A percentile compares a stretch with the other conserved stretches of the same genome.
Evolutionary conservation across 2,329 filamentous ascomycete genomes (phyloP).

Genomic region (Pseudogymnoascus sp.): DNA sequence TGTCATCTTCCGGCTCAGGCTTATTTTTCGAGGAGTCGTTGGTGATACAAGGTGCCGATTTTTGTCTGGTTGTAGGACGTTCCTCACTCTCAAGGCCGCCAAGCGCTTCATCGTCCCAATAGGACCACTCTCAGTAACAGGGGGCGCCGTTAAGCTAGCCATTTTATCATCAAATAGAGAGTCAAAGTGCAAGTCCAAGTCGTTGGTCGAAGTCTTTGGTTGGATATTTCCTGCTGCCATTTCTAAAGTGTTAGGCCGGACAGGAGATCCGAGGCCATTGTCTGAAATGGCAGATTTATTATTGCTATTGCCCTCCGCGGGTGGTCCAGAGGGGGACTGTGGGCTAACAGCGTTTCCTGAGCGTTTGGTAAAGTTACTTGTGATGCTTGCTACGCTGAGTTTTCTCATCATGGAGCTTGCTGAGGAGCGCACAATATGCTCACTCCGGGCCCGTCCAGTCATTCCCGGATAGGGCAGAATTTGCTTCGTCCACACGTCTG

Average conservation of each 20-base stretch:
- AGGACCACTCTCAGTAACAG: conserved; percentile 13
- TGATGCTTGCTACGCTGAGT: conserved; percentile 72
- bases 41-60: conserved; percentile 16
- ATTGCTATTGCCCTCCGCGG: not conserved
- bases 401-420: conserved; percentile 83
- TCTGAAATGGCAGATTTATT: not conserved
- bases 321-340: not conserved
- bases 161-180: conserved; percentile 6
- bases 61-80: conserved; percentile 22
- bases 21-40: not conserved
- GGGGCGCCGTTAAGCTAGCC: not conserved
- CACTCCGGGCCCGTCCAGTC: conserved; percentile 52
- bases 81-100: conserved; percentile 20
- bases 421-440: conserved; percentile 68
- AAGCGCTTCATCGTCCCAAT: conserved; percentile 18
- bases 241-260: not conserved
- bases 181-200: not conserved
- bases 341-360: conserved; percentile 45
- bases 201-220: not conserved
- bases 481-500: conserved; percentile 79
- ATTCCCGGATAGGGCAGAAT: conserved; percentile 77
- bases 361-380: conserved; percentile 65
- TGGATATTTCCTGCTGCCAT: not conserved
- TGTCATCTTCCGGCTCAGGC: not conserved
- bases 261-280: not conserved